phyloP scores from a whole-genome alignment of 257 asterid genomes.

The Scutellaria barbata region DNA sequence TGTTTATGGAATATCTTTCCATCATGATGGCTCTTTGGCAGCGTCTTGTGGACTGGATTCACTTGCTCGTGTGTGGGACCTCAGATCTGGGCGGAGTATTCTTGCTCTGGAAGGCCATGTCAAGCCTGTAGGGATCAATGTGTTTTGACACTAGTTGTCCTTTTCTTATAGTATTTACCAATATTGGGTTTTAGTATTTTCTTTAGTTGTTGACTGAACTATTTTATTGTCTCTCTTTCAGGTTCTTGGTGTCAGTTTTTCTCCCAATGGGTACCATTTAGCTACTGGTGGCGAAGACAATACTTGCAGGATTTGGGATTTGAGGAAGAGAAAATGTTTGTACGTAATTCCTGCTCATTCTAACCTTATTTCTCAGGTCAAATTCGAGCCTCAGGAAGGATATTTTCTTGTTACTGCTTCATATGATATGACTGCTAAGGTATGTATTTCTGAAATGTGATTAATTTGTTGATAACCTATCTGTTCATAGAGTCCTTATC shows the following conservation, averaged over 20 bases:
- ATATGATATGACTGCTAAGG: slow-evolving; percentile 92
- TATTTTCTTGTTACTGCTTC: slow-evolving; percentile 90
- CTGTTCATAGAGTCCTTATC: slow-evolving; percentile 28
- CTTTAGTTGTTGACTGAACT: slow-evolving; percentile 5
- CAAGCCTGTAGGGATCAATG: slow-evolving; percentile 67
- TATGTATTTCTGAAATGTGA: slow-evolving; percentile 28
- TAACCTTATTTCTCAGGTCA: slow-evolving; percentile 89
- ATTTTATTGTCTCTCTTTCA: slow-evolving; percentile 37
- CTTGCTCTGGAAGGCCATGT: slow-evolving; percentile 95
- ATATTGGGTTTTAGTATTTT: slow-evolving; percentile 1
- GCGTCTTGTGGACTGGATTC: slow-evolving; percentile 95
- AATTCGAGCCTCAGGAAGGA: slow-evolving; percentile 93
- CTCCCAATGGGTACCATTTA: slow-evolving; percentile 93
- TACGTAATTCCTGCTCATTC: slow-evolving; percentile 93
- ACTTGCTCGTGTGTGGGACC: slow-evolving; percentile 97
- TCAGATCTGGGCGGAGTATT: slow-evolving; percentile 87
- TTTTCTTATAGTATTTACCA: slow-evolving; percentile 13
- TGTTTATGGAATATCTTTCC: slow-evolving; percentile 83
- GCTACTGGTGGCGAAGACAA: slow-evolving; percentile 98
- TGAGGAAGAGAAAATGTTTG: slow-evolving; percentile 77
- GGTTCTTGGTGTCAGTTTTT: slow-evolving; percentile 84
- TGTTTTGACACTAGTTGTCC: slow-evolving; percentile 25
- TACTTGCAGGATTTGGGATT: slow-evolving; percentile 94
- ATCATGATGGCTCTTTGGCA: slow-evolving; percentile 88
- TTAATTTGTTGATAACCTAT: not conserved